Base-by-base conservation (phyloP, 164 flowering plant genomes). In the Piper longum region DNA sequence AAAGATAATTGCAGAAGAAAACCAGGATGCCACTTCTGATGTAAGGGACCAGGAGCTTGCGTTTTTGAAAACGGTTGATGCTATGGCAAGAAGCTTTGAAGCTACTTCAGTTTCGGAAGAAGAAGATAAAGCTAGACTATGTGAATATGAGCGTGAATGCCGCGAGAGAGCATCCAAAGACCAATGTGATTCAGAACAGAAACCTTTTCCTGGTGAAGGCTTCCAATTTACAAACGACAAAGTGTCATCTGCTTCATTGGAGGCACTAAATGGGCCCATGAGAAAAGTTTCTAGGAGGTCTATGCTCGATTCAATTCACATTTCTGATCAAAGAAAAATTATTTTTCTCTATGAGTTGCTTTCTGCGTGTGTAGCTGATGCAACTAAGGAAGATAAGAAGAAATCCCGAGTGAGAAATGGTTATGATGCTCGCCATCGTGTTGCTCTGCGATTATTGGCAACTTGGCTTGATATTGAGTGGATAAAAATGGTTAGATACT, bases 401-500 rank as follows among this genome's bases (percentile, higher is more conserved):
- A 43, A 45, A 62, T 74, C 74, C 36, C 79, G 72, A 56, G 64
- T 66, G 72, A 77, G 88, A 69, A 95, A 79, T 60, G 99, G 96
- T 44, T 95, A 89, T 81, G 99, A 95, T 83, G 88, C 99, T 67
- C 85, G 98, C 26, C 91, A 91, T 73, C 96, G 99, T 54, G 93
- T 82, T 51, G 96, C 96, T 70, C 70, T 95, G 64, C 80, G 96
- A 58, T 73, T 91, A 68, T 77, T 95, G 67, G 85, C 96, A 41
- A 82, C 96, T 43, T 91, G 98, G 98, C 77, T 95, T 65, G 84
- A 87, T 77, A 62, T 95, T 72, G 77, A 89, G 74, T 91, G 96
- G 96, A 79, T 70, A 63, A 82, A 87, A 75, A 71, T 95, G 99
- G 99, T 95, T 41, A 62, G 91, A 74, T 41, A 8, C 14, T 9